phyloP scores from a whole-genome alignment of 2,329 filamentous ascomycete genomes.

The Aaosphaeria pasadenensis region DNA sequence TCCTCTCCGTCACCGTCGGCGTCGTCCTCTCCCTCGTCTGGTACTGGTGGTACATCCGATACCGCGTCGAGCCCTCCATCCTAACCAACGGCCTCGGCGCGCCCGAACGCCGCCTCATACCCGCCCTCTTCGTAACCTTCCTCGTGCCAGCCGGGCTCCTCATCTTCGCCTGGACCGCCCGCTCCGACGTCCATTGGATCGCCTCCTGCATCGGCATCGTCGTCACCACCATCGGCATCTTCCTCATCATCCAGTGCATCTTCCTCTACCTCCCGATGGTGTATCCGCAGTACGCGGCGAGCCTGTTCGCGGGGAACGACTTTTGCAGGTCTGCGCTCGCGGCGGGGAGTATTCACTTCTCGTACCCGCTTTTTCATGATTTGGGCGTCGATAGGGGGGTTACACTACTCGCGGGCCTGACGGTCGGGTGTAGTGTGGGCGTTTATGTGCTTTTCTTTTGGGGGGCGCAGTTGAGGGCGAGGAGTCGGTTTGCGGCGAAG shows the following conservation, averaged over 20 bases:
- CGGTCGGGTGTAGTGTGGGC: constrained; percentile 46
- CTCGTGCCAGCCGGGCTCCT: constrained; percentile 65
- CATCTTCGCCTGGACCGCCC: constrained; percentile 67
- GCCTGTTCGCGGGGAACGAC: constrained; percentile 62
- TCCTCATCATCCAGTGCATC: constrained; percentile 47
- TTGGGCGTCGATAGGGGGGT: constrained; percentile 58
- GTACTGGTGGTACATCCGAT: constrained; percentile 74
- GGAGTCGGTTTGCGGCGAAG: constrained; percentile 30
- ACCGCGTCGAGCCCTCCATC: constrained; percentile 61
- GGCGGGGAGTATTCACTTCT: constrained; percentile 59
- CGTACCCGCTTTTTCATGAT: constrained; percentile 57
- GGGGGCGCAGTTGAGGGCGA: constrained; percentile 26
- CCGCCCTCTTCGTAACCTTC: constrained; percentile 56
- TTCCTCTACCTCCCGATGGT: constrained; percentile 64
- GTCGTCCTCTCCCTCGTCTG: constrained; percentile 63
- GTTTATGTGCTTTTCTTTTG: constrained; percentile 55
- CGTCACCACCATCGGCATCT: constrained; percentile 47
- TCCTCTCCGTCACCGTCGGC: constrained; percentile 76
- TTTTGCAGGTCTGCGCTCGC: constrained; percentile 57
- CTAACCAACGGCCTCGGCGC: constrained; percentile 64
- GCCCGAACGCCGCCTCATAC: constrained; percentile 72
- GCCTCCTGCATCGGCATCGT: constrained; percentile 53
- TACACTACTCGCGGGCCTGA: constrained; percentile 51
- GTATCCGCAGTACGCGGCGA: constrained; percentile 49
- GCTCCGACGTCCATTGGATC: constrained; percentile 57